A percentile compares a stretch with the other conserved stretches of the same genome.
phyloP scores from a whole-genome alignment of 106 monocot species.

The Acanthochlamys bracteata region DNA sequence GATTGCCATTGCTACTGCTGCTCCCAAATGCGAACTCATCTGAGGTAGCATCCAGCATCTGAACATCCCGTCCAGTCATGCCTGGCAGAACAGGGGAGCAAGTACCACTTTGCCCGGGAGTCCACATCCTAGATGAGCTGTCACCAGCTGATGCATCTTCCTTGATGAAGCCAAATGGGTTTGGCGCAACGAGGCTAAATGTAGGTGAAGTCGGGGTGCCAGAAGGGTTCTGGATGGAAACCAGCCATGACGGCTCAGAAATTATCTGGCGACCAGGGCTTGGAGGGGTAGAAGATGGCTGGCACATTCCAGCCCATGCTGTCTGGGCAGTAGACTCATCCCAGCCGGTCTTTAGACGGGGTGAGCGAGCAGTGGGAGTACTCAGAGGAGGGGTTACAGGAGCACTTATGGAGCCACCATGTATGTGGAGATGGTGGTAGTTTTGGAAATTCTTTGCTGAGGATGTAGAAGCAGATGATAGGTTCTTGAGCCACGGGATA shows the following conservation, averaged over 20 bases:
- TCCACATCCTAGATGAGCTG: slow-evolving; percentile 35
- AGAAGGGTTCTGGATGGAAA: slow-evolving; percentile 16
- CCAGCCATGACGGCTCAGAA: slow-evolving; percentile 24
- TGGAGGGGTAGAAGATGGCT: slow-evolving; percentile 39
- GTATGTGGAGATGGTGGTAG: slow-evolving; percentile 21
- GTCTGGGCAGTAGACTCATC: slow-evolving; percentile 18
- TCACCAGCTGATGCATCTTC: slow-evolving; percentile 20
- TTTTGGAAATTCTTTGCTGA: slow-evolving; percentile 11
- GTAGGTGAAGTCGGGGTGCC: slow-evolving; percentile 31
- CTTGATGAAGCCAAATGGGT: slow-evolving; percentile 38
- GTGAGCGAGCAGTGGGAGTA: slow-evolving; percentile 43
- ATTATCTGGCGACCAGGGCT: slow-evolving; percentile 27
- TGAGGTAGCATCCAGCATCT: slow-evolving; percentile 19
- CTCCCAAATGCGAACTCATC: slow-evolving; percentile 67
- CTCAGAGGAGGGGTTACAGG: slow-evolving; percentile 64
- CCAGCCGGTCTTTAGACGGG: slow-evolving; percentile 32
- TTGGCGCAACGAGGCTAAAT: slow-evolving; percentile 43
- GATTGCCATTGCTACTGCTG: slow-evolving; percentile 31
- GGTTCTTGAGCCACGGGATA: slow-evolving; percentile 45
- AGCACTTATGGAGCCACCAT: slow-evolving; percentile 49
- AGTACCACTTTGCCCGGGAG: slow-evolving; percentile 43
- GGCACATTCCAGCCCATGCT: slow-evolving; percentile 21
- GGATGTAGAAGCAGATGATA: slow-evolving; percentile 26
- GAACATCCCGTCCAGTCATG: slow-evolving; percentile 9
- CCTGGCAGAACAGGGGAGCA: slow-evolving; percentile 29